A percentile compares a stretch with the other conserved stretches of the same genome.
Evolutionary conservation across 345 rosid species (phyloP).

Genomic region (Ceriops zippeliana): DNA sequence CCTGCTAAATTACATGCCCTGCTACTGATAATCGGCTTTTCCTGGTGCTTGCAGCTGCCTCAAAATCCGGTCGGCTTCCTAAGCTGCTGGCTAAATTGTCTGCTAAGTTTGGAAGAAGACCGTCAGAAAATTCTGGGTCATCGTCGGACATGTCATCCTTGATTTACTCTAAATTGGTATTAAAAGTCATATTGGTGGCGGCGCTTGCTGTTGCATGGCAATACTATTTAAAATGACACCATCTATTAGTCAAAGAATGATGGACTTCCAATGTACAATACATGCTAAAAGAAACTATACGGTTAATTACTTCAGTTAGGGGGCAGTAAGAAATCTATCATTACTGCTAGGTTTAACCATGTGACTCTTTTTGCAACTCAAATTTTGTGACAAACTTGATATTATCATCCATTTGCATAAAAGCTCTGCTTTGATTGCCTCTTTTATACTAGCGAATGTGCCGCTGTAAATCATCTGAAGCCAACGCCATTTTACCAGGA

Average conservation of each 20-base stretch:
- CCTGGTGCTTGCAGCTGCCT: slow-evolving; percentile 41
- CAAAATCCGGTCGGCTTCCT: slow-evolving; percentile 36
- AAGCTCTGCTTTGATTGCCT: too few species aligned
- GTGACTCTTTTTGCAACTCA: not conserved
- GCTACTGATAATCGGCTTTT: not conserved
- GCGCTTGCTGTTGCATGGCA: slow-evolving; percentile 70
- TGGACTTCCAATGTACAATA: slow-evolving; percentile 20
- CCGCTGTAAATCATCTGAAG: slow-evolving; percentile 19
- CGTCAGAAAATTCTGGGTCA: slow-evolving; percentile 26
- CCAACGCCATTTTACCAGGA: slow-evolving; percentile 18
- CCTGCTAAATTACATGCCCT: not conserved
- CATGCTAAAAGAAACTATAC: slow-evolving; percentile 15
- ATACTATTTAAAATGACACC: slow-evolving; percentile 37
- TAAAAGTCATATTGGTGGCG: slow-evolving; percentile 57
- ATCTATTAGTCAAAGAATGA: not conserved
- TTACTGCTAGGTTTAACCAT: not conserved
- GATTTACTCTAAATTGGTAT: slow-evolving; percentile 40
- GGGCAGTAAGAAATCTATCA: not conserved
- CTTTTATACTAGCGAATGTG: too few species aligned
- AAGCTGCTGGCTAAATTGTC: slow-evolving; percentile 43
- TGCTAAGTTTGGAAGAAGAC: slow-evolving; percentile 60
- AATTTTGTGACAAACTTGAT: slow-evolving; percentile 7
- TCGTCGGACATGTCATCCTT: slow-evolving; percentile 29
- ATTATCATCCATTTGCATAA: not conserved
- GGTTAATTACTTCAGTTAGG: not conserved